Evolutionary conservation across 805 yeast species (phyloP), one percentile per base, ranked within the genome.

Genomic region (Lipomyces japonicus): DNA sequence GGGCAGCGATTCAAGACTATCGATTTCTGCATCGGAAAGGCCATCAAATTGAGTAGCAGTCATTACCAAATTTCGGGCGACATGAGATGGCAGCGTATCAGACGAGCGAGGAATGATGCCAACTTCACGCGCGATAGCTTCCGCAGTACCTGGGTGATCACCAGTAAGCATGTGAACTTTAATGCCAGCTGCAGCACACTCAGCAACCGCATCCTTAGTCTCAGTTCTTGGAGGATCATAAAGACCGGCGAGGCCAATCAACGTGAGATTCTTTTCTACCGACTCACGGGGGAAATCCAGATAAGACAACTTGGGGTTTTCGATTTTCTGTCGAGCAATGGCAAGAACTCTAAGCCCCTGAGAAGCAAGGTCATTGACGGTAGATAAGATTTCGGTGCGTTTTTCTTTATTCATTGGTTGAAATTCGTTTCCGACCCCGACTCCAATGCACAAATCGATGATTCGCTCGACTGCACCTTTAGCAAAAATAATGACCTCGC

Each of bases 131-230:
- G 91, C 90, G 71, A 84, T 84, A 3, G 90, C 87, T 50, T 73
- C 71, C 16, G 91, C 91, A 38, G 91, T 84, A 32, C 82, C 82
- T 7, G 84, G 85, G 61, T 82, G 88, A 64, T 84, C 91, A 55
- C 91, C 91, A 18, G 91, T 84, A 36, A 85, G 75, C 91, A 84
- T 84, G 60, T 81, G 87, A 40, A 84, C 90, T 57, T 81, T 79
- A 59, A 84, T 81, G 53, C 91, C 91, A 14, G 91, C 91, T 42
- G 66, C 71, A 63, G 82, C 88, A 66, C 90, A 84, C 52, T 70
- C 65, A 59, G 75, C 76, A 21, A 84, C 90, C 4, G 86, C 77
- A 10, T 71, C 77, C 9, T 79, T 77, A 14, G 87, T 78, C 68
- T 84, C 90, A 10, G 71, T 69, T 61, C 91, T 74, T 49, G 91